Conservation (phyloP, 306 rosid genomes). For the Cercis canadensis region DNA sequence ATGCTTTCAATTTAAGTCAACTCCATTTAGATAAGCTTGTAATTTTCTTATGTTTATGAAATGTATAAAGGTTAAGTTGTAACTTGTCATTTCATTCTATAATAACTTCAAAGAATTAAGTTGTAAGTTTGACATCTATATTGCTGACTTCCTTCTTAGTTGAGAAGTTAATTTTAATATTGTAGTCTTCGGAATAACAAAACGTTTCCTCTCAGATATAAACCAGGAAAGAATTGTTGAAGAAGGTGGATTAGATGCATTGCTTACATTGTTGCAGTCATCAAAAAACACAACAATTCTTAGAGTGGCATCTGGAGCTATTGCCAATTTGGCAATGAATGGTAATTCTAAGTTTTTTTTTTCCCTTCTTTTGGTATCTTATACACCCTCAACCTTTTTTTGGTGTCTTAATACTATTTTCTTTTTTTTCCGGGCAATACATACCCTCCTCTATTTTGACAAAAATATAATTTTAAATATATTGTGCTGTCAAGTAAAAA, state of each 20-base stretch:
- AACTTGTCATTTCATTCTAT: constrained; percentile 9
- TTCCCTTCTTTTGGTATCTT: not conserved
- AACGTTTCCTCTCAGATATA: constrained; percentile 50
- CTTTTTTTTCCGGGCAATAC: too few relatives aligned
- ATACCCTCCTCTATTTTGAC: too few relatives aligned
- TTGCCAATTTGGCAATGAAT: constrained; percentile 81
- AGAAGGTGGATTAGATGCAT: constrained; percentile 73
- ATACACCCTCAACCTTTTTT: not conserved
- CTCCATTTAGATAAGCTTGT: too few relatives aligned
- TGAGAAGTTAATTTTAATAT: not conserved
- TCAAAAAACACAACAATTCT: constrained; percentile 67
- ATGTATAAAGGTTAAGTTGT: not conserved
- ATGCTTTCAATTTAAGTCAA: not conserved
- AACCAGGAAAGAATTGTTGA: constrained; percentile 73
- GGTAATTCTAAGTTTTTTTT: constrained; percentile 47
- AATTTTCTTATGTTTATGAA: not conserved
- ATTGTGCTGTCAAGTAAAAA: too few relatives aligned
- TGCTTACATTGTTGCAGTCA: constrained; percentile 61
- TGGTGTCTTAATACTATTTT: not conserved
- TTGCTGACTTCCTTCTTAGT: not conserved
- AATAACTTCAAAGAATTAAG: not conserved
- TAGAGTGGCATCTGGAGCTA: constrained; percentile 76
- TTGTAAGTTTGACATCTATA: not conserved
- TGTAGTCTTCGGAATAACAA: not conserved
- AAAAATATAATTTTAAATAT: too few relatives aligned